Percentiles rank a stretch among this genome's conserved stretches.
Conservation (phyloP, 345 rosid genomes). For the Eucalyptus albens region DNA sequence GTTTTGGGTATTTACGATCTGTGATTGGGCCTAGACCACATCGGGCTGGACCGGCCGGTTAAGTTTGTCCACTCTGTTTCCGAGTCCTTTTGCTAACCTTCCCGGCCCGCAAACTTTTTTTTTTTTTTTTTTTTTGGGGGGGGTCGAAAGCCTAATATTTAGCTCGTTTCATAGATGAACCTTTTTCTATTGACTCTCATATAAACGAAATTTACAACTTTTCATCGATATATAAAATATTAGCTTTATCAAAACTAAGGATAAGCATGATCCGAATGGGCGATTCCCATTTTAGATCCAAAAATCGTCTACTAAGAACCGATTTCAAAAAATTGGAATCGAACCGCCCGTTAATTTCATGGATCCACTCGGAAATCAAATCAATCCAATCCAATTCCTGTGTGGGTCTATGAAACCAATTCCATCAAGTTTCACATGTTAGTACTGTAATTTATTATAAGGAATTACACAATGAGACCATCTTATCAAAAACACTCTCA, state of each 20-base stretch:
- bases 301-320: too few species aligned
- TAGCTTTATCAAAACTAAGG: neutral
- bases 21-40: neutral
- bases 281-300: rapidly evolving
- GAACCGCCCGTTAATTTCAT: rapidly evolving
- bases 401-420: too few species aligned
- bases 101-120: neutral
- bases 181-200: neutral
- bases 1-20: neutral
- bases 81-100: neutral
- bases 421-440: rapidly evolving
- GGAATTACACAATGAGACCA: too few species aligned
- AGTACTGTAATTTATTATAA: too few species aligned
- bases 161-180: neutral
- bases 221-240: neutral
- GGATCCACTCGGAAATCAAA: rapidly evolving
- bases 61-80: neutral
- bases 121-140: too few species aligned
- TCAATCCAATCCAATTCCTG: rapidly evolving
- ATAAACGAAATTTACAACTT: neutral
- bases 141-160: neutral
- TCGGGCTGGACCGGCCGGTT: neutral
- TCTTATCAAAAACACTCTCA: rapidly evolving
- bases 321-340: rapidly evolving
- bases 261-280: too few species aligned